Conservation (phyloP, 352 stramenopile species). For the Phytophthora megakarya region DNA sequence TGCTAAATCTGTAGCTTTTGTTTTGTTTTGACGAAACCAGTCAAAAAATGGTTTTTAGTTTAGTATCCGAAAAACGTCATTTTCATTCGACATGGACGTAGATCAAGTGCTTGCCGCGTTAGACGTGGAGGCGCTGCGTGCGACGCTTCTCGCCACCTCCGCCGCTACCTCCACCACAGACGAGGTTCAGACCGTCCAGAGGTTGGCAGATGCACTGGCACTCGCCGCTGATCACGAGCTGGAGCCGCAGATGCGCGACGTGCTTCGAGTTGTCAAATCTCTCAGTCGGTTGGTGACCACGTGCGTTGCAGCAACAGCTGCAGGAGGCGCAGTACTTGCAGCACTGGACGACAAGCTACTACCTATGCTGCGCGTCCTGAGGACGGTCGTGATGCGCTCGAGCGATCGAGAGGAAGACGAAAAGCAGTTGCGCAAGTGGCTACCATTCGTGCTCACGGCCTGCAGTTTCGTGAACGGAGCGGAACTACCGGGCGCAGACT, state of each 20-base stretch:
- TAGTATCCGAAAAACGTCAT: too few species aligned
- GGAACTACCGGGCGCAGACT: slow-evolving; percentile 29
- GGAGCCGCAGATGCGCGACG: neutral
- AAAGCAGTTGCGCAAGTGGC: slow-evolving; percentile 39
- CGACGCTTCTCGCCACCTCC: slow-evolving; percentile 21
- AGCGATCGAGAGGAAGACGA: neutral
- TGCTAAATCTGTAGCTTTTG: too few species aligned
- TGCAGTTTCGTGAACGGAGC: slow-evolving; percentile 42
- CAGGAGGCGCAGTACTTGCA: slow-evolving; percentile 19
- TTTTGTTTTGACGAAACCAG: too few species aligned
- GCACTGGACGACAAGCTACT: slow-evolving; percentile 37
- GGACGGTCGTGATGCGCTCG: slow-evolving; percentile 20
- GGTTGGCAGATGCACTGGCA: slow-evolving; percentile 22
- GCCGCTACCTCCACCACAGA: neutral
- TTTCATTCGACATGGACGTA: neutral
- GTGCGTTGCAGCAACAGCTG: slow-evolving; percentile 15
- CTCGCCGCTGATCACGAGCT: slow-evolving; percentile 10
- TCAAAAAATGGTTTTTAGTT: too few species aligned
- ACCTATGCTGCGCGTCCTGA: slow-evolving; percentile 36
- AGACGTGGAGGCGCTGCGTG: slow-evolving; percentile 8
- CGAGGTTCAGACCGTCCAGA: slow-evolving; percentile 9
- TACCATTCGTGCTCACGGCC: slow-evolving; percentile 43
- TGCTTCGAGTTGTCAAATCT: slow-evolving; percentile 35
- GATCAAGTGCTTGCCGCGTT: slow-evolving; percentile 17
- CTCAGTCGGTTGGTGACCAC: slow-evolving; percentile 36